Conservation (phyloP, 2,329 filamentous ascomycete species). For the Coniella vitis region DNA sequence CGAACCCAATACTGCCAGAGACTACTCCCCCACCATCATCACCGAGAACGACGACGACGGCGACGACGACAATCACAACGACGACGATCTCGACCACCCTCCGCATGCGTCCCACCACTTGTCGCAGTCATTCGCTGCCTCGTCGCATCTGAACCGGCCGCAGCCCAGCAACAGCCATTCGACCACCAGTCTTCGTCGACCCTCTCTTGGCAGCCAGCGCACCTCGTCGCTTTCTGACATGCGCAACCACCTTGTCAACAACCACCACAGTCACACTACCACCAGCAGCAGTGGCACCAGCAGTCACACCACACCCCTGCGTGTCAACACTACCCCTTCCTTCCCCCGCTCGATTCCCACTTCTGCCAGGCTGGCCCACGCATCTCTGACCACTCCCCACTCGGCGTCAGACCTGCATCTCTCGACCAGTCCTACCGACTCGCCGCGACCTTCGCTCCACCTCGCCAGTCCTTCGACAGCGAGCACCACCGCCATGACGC, state of each 20-base stretch:
- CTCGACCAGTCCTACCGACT: conserved; percentile 25
- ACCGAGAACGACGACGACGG: conserved; percentile 44
- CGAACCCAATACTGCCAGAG: conserved; percentile 36
- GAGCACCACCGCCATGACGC: conserved; percentile 37
- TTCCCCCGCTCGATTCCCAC: conserved; percentile 18
- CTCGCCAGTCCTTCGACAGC: conserved; percentile 26
- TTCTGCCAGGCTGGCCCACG: conserved; percentile 29
- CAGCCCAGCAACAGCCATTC: conserved; percentile 24
- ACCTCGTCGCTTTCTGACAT: conserved; percentile 15
- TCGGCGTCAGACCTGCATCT: conserved; percentile 37
- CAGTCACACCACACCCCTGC: conserved; percentile 3
- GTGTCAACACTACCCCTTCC: conserved; percentile 21
- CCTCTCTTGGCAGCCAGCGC: conserved; percentile 33
- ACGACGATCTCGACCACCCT: background rate
- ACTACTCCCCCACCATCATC: conserved; percentile 51
- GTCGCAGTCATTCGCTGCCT: conserved; percentile 18
- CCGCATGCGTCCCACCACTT: conserved; percentile 13
- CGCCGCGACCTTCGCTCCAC: conserved; percentile 20
- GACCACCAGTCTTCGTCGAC: conserved; percentile 26
- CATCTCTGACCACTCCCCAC: conserved; percentile 5
- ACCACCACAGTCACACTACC: conserved; percentile 33
- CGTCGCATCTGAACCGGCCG: conserved; percentile 21
- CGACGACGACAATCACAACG: conserved; percentile 32
- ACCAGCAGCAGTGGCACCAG: conserved; percentile 23
- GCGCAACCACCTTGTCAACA: conserved; percentile 21